Evolutionary conservation across 305 asterid species (phyloP), one percentile per base, ranked within the genome.

Genomic region (Galium porrigens): DNA sequence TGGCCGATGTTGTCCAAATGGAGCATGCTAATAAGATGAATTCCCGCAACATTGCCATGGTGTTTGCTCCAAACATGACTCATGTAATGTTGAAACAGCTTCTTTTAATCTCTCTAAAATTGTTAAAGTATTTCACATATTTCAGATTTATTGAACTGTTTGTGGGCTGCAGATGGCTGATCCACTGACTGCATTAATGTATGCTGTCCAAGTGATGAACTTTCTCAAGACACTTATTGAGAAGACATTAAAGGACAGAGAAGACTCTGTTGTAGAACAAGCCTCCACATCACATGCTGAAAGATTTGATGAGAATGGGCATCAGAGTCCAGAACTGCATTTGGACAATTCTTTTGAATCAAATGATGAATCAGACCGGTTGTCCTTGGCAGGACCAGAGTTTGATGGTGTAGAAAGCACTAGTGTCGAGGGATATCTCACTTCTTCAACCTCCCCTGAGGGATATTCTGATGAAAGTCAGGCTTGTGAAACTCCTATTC

Each of bases 131-230:
- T 9, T n/a, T 2, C 55, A 7, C 33, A 41, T 0, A 42, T 58
- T 7, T 42, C 27, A 18, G 10, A 36, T 55, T n/a, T 20, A 20
- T 58, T 37, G 42, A 8, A 41, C 20, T 17, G 25, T 2, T 37
- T 61, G 6, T 64, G 48, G 30, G 71, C 53, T 64, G 67, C 94
- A 92, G 95, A 87, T 92, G 99, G 95, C 85, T 15, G 99, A 92
- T 71, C 99, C 96, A 65, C 75, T 89, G 82, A 92, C 88, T 48
- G 99, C 99, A 37, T 71, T 92, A 75, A 92, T 92, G 99, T 87
- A 92, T 46, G 96, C 99, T 1, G 99, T 89, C 53, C 95, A 87
- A 83, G 98, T 92, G 67, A 92, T 92, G 96, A 92, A 92, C 88
- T 89, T 92, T 73, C 86, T 92, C 39, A 87, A 79, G 85, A 85